Evolutionary conservation across 306 rosid genomes (phyloP).

Genomic region (Vachellia collinsii): DNA sequence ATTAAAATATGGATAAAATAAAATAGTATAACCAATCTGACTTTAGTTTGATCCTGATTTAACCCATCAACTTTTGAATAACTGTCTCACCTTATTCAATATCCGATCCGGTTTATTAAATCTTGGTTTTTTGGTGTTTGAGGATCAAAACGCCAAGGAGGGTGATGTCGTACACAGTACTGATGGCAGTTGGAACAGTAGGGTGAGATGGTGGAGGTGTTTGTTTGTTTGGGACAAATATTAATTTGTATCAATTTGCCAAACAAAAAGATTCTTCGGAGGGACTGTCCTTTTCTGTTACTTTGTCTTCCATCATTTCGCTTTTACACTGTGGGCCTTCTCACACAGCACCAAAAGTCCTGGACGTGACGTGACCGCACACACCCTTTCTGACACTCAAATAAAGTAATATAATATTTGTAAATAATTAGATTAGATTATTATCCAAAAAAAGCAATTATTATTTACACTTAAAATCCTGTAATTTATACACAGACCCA

Average conservation of each 20-base stretch:
- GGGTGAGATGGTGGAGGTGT: neutral
- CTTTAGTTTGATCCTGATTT: too few species aligned
- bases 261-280: neutral
- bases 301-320: constrained; percentile 20
- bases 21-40: too few species aligned
- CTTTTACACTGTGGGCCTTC: constrained; percentile 33
- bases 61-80: too few species aligned
- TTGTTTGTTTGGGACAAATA: neutral
- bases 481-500: too few species aligned
- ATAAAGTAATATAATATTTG: too few species aligned
- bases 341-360: neutral
- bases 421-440: neutral
- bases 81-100: too few species aligned
- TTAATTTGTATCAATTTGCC: neutral
- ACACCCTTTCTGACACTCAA: neutral
- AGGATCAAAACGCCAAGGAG: neutral
- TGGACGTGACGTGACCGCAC: neutral
- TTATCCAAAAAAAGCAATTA: too few species aligned
- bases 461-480: too few species aligned
- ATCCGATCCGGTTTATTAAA: too few species aligned
- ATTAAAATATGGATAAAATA: too few species aligned
- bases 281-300: constrained; percentile 1
- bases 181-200: neutral
- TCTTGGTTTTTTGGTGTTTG: too few species aligned
- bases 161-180: constrained; percentile 12